Evolutionary conservation across 75 land plant species (phyloP), one percentile per base, ranked within the genome.

Genomic region (Ceratopteris richardii): DNA sequence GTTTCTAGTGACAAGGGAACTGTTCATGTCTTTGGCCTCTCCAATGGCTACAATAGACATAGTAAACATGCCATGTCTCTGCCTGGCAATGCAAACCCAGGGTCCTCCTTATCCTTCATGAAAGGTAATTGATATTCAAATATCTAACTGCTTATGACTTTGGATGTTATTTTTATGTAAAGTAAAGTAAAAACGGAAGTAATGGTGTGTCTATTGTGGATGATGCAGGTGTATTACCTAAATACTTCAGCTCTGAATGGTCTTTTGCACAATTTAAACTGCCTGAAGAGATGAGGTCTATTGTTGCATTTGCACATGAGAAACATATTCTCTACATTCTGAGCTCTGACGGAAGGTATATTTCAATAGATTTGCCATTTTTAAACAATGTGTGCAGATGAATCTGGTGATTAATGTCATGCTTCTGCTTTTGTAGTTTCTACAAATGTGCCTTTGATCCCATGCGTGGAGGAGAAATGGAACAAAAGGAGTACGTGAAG

Each of bases 1-100:
- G 84, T 80, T 28, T 85, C 95, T 19, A 93, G 98, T 79, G 95
- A 88, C 66, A 93, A 85, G 58, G 98, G 93, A 10, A 93, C 98
- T 31, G 77, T 93, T 30, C 98, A 93, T 60, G 68, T 93, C 41
- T 93, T 93, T 59, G 64, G 76, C 60, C 74, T 93, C 57, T 29
- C 26, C 69, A 14, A 24, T 44, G 18, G 30, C 65, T 13, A 64
- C 29, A 51, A 22, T 27, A 13, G 22, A 27, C 25, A 31, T 22
- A 52, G 30, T 51, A 44, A 40, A 21, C 20, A 50, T 30, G 29
- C 16, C 5, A 10, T 56, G 27, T 9, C n/a, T 16, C 9, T 2
- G 29, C 25, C 23, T 26, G 29, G 14, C 28, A 52, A 81, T 58
- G 64, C 85, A 47, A 93, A 88, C 51, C 73, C 87, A 28, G 62